phyloP scores from a whole-genome alignment of 805 yeast species.

The Wickerhamiella kazuoi region DNA sequence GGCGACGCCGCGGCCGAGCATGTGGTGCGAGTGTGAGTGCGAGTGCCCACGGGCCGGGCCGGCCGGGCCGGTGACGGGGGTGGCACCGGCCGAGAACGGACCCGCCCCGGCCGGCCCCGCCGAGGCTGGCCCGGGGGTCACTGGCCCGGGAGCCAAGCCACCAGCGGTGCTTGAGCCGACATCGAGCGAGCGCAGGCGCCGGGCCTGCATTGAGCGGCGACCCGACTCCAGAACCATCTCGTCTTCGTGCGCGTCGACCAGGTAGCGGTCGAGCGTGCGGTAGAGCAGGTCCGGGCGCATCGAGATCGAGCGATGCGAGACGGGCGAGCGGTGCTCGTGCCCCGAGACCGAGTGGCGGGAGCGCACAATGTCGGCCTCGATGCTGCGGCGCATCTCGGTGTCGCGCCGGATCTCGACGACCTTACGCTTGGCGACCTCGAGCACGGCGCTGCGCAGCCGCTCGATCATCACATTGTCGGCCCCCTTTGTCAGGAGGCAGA shows the following conservation, averaged over 20 bases:
- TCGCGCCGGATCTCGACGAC: slow-evolving; percentile 42
- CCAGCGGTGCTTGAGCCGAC: slow-evolving; percentile 1
- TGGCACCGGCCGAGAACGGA: too few species aligned
- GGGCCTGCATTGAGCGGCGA: slow-evolving; percentile 10
- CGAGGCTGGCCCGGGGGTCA: too few species aligned
- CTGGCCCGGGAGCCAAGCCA: too few species aligned
- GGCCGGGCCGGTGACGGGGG: too few species aligned
- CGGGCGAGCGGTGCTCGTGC: slow-evolving; percentile 1
- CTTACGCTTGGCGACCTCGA: slow-evolving; percentile 43
- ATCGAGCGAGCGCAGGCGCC: background rate
- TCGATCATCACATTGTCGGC: slow-evolving; percentile 57
- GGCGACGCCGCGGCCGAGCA: background rate
- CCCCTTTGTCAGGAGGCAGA: slow-evolving; percentile 78
- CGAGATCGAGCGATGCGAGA: slow-evolving; percentile 3
- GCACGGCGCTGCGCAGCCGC: slow-evolving; percentile 26
- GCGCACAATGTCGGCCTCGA: slow-evolving; percentile 39
- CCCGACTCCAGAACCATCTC: slow-evolving; percentile 12
- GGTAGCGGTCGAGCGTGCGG: slow-evolving; percentile 8
- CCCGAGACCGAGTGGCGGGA: slow-evolving; percentile 1
- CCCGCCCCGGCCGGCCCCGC: too few species aligned
- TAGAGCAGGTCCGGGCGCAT: slow-evolving; percentile 3
- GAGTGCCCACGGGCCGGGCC: background rate
- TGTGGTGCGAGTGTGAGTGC: background rate
- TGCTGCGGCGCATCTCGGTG: slow-evolving; percentile 44
- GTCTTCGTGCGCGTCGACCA: slow-evolving; percentile 11